Conservation (phyloP, 371 early-diverging fungal species). For the Mucor saturninus region DNA sequence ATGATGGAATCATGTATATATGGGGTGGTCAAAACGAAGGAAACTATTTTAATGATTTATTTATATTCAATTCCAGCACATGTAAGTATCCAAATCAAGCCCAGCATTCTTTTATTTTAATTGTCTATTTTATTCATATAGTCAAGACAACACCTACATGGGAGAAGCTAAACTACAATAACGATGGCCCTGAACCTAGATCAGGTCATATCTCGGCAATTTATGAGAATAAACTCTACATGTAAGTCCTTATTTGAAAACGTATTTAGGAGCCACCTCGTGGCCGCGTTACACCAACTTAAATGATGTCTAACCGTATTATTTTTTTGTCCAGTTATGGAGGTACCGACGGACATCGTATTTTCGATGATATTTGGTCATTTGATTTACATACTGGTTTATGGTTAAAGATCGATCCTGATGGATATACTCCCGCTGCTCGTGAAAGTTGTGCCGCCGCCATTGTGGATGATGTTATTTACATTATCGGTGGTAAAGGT, state of each 20-base stretch:
- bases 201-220: slow-evolving; percentile 64
- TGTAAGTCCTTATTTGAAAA: slow-evolving; percentile 47
- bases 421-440: slow-evolving; percentile 69
- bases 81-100: slow-evolving; percentile 33
- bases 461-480: slow-evolving; percentile 77
- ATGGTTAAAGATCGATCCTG: slow-evolving; percentile 68
- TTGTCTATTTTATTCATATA: not conserved
- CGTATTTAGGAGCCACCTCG: slow-evolving; percentile 23
- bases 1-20: slow-evolving; percentile 71
- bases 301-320: slow-evolving; percentile 19
- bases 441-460: slow-evolving; percentile 71
- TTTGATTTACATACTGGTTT: slow-evolving; percentile 60
- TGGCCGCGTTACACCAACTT: slow-evolving; percentile 27
- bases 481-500: slow-evolving; percentile 75
- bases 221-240: slow-evolving; percentile 62
- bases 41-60: slow-evolving; percentile 70
- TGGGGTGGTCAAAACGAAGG: slow-evolving; percentile 77
- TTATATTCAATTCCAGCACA: slow-evolving; percentile 68
- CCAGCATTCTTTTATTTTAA: not conserved
- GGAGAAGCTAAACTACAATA: slow-evolving; percentile 54
- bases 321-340: slow-evolving; percentile 62
- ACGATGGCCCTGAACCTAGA: slow-evolving; percentile 62
- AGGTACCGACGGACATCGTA: slow-evolving; percentile 70
- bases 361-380: slow-evolving; percentile 80
- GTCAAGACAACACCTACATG: slow-evolving; percentile 53